Percentiles rank a stretch among this genome's conserved stretches.
Conservation (phyloP, 192 early-diverging fungal genomes). For the Funneliformis geosporum region DNA sequence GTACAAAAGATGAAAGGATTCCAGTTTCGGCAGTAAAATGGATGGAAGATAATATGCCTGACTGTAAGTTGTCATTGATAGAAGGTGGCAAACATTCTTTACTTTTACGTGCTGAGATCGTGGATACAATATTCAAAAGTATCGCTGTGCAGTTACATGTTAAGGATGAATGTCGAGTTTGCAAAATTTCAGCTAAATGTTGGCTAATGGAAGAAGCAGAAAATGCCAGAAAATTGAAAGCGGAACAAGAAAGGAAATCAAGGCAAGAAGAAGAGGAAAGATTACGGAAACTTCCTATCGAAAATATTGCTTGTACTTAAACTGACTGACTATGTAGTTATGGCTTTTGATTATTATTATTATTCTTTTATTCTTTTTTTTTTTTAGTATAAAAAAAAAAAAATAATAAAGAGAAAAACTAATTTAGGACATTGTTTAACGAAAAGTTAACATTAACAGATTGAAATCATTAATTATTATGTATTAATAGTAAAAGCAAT, state of each 20-base stretch:
- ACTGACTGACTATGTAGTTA: not conserved
- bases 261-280: not conserved
- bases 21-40: slow-evolving; percentile 45
- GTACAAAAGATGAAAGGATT: slow-evolving; percentile 48
- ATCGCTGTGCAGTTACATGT: slow-evolving; percentile 33
- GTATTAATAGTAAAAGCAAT: too few species aligned
- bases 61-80: slow-evolving; percentile 45
- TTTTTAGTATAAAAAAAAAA: too few species aligned
- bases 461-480: too few species aligned
- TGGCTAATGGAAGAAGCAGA: slow-evolving; percentile 18
- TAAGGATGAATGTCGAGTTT: slow-evolving; percentile 9
- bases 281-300: not conserved
- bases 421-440: too few species aligned
- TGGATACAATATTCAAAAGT: slow-evolving; percentile 46
- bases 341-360: too few species aligned
- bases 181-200: slow-evolving; percentile 14
- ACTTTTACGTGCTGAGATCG: slow-evolving; percentile 43
- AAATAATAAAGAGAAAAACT: too few species aligned
- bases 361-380: too few species aligned
- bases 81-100: slow-evolving; percentile 47
- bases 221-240: not conserved
- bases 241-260: not conserved
- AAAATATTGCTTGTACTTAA: not conserved
- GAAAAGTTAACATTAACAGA: too few species aligned
- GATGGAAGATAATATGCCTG: slow-evolving; percentile 47